phyloP scores from a whole-genome alignment of 2,329 filamentous ascomycete genomes.

The Tolypocladium inflatum region DNA sequence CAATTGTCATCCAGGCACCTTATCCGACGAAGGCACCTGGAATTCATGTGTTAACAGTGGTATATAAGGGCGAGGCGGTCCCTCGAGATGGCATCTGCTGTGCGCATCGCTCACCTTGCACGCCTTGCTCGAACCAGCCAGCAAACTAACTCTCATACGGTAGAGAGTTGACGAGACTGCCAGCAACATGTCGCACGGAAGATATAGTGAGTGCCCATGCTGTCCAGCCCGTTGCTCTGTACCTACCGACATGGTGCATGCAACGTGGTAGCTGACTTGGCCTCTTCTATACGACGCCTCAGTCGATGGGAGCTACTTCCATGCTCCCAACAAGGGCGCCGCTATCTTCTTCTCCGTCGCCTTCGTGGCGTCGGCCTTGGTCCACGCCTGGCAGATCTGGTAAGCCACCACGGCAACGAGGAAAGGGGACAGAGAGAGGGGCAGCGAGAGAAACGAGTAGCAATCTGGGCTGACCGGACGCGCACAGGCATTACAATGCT shows the following conservation, averaged over 20 bases:
- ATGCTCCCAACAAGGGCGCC: conserved; percentile 36
- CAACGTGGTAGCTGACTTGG: not conserved
- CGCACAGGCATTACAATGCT: not conserved
- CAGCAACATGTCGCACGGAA: not conserved
- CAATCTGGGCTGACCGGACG: not conserved
- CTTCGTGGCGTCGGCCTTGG: conserved; percentile 25
- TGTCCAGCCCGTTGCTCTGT: not conserved
- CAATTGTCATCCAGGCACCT: too few relatives aligned
- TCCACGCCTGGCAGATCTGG: conserved; percentile 12
- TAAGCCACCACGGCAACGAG: not conserved
- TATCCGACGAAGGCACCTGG: too few relatives aligned
- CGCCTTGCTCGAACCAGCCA: not conserved
- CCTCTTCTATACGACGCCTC: not conserved
- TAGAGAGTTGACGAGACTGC: not conserved
- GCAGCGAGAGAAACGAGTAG: not conserved
- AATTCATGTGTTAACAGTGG: too few relatives aligned
- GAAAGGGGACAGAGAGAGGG: not conserved
- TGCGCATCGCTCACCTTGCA: not conserved
- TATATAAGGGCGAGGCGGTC: too few relatives aligned
- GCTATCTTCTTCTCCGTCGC: conserved; percentile 35
- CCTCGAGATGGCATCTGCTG: not conserved
- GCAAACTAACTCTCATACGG: too few relatives aligned
- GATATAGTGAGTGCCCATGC: not conserved
- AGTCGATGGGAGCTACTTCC: conserved; percentile 34
- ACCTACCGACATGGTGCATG: not conserved